Conservation (phyloP, 2,329 filamentous ascomycete genomes). For the Periglandula ipomoeae region DNA sequence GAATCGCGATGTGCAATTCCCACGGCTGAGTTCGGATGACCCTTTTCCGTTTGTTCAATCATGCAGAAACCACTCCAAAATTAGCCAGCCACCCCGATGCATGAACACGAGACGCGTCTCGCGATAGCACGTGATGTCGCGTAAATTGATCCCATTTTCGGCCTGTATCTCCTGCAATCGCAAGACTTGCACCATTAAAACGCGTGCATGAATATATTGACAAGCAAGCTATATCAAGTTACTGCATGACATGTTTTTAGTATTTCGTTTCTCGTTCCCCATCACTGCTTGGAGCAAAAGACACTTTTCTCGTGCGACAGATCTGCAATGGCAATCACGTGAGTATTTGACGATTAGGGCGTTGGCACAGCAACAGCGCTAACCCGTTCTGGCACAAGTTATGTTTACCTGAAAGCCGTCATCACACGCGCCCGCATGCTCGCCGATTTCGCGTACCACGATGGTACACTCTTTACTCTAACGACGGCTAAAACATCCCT, state of each 20-base stretch:
- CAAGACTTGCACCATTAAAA: no score
- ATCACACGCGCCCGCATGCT: slow-evolving; percentile 1
- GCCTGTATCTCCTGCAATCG: no score
- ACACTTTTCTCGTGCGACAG: no score
- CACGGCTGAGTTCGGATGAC: no score
- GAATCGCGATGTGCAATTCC: neutral
- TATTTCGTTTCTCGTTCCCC: no score
- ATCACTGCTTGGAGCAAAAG: neutral
- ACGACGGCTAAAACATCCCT: neutral
- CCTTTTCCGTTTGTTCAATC: no score
- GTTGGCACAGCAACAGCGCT: slow-evolving; percentile 26
- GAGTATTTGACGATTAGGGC: no score
- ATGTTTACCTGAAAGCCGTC: slow-evolving; percentile 11
- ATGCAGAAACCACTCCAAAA: no score
- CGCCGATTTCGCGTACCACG: neutral
- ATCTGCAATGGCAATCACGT: no score
- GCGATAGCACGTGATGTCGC: slow-evolving; percentile 26
- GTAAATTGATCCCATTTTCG: slow-evolving; percentile 24
- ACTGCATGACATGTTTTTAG: no score
- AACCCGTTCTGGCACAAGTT: slow-evolving; percentile 15
- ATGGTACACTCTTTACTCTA: neutral
- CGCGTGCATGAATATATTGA: no score
- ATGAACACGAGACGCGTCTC: slow-evolving; percentile 19
- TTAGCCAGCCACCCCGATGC: neutral
- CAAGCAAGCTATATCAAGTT: no score